Evolutionary conservation across 2,329 filamentous ascomycete genomes (phyloP), one percentile per base, ranked within the genome.

Genomic region (Aspergillus tamarii): DNA sequence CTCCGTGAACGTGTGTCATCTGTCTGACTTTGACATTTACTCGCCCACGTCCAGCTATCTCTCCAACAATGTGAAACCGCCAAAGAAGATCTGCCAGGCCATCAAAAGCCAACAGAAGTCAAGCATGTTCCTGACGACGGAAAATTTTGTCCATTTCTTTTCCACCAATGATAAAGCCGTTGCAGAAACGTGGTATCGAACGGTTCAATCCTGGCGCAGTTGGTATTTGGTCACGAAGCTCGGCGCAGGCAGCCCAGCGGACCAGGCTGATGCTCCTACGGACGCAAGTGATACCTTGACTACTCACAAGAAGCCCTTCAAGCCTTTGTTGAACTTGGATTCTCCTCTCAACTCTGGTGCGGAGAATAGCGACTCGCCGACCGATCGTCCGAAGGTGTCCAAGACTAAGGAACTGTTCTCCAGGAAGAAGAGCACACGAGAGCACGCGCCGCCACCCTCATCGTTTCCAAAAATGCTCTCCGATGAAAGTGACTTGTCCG

Each of bases 1-100:
- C 59, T 82, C 85, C 36, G 79, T 84, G 14, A 90, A 87, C 65
- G 82, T 97, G 39, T 97, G 92, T 76, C 93, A 96, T 78, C 77
- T 98, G 55, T 93, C 92, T 2, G 94, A 97, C 77, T 97, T 94
- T 76, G 94, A 98, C 73, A 91, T 97, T 56, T 97, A 97, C 79
- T 87, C 84, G 1, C 91, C 92, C 1, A 92, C 88, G 6, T 84
- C 87, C 58, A 85, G 87, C 52, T 88, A 92, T 68, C 80, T 88
- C 66, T 84, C 87, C 43, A 91, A 90, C 72, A 85, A 87, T 67
- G 84, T 97, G 59, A 93, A 90, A 71, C 90, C 93, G 0, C 94
- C 94, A 0, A 96, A 95, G 78, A 91, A 89, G 73, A 85, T 89
- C 69, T 96, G 92, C 79, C 94, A 91, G 72, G 94, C 93, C 0